A percentile compares a stretch with the other conserved stretches of the same genome.
Evolutionary conservation across 441 rosid species (phyloP).

Genomic region (Syzygium malaccense): DNA sequence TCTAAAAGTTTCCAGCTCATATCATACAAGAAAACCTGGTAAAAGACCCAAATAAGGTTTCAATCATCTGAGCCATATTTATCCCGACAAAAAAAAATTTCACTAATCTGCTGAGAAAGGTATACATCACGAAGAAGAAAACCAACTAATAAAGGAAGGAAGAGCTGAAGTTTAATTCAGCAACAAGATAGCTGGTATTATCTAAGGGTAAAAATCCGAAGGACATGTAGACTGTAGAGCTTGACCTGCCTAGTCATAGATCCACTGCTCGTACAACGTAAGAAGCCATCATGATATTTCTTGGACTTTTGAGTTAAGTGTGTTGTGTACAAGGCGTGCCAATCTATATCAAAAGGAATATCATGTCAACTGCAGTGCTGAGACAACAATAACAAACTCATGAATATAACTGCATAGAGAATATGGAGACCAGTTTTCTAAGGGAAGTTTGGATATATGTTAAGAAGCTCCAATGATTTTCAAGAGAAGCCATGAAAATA

Average conservation of each 20-base stretch:
- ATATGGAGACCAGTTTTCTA: neutral
- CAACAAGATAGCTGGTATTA: neutral
- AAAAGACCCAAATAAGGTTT: neutral
- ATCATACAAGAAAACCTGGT: neutral
- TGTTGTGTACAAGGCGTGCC: constrained; percentile 5
- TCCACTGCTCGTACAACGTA: neutral
- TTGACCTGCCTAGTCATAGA: constrained; percentile 1
- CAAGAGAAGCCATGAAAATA: neutral
- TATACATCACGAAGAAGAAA: neutral
- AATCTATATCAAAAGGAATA: constrained; percentile 15
- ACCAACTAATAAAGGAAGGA: neutral
- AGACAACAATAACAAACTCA: neutral
- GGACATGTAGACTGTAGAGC: neutral
- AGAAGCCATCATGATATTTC: constrained; percentile 6
- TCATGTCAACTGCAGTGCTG: neutral
- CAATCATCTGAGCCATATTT: neutral
- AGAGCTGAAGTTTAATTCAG: neutral
- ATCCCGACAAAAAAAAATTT: neutral
- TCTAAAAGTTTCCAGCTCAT: neutral
- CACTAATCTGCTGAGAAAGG: neutral
- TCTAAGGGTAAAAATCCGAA: neutral
- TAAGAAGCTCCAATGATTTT: neutral
- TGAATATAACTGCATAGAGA: neutral
- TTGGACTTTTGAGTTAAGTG: neutral
- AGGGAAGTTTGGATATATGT: neutral